Percentiles rank a stretch among this genome's conserved stretches.
Conservation (phyloP, 2,329 filamentous ascomycete genomes). For the Sporothrix humicola region DNA sequence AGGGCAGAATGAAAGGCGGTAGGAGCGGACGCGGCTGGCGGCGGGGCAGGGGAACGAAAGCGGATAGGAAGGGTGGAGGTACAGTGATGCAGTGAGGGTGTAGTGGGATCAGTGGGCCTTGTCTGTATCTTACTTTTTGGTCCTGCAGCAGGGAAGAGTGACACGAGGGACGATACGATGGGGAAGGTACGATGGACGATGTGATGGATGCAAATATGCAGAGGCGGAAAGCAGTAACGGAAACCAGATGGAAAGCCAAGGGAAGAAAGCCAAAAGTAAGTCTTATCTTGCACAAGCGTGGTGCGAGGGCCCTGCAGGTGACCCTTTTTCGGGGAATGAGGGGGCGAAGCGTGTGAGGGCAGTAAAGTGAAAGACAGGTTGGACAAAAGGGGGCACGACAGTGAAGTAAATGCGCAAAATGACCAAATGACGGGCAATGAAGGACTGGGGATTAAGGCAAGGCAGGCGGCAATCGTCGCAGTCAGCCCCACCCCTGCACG, state of each 20-base stretch:
- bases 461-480: background rate
- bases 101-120: background rate
- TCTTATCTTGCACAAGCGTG: background rate
- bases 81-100: background rate
- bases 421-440: no score
- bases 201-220: background rate
- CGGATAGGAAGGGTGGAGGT: background rate
- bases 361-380: background rate
- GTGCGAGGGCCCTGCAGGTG: constrained; percentile 27
- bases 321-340: constrained; percentile 18
- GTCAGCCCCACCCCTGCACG: constrained; percentile 26
- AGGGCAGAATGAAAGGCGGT: background rate
- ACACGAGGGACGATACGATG: background rate
- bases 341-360: background rate
- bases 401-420: no score
- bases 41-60: constrained; percentile 20
- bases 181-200: background rate
- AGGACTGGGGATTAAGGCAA: no score
- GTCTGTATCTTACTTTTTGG: background rate
- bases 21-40: constrained; percentile 27
- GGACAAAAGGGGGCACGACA: background rate
- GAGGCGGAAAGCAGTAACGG: no score
- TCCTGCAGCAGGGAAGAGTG: background rate
- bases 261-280: background rate
- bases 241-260: background rate